Evolutionary conservation across 352 stramenopile species (phyloP).

Genomic region (Phytophthora rubi): DNA sequence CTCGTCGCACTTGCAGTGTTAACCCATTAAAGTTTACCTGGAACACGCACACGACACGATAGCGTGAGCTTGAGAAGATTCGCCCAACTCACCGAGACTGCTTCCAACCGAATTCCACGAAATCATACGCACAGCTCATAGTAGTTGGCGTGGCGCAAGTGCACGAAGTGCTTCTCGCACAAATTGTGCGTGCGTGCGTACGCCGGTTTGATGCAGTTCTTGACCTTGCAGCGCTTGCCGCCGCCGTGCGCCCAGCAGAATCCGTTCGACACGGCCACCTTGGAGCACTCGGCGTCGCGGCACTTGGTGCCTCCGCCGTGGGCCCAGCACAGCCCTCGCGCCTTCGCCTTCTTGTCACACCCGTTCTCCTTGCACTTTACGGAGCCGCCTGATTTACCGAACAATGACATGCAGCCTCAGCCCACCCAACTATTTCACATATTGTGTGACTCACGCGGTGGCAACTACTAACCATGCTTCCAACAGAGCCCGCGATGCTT

Average conservation of each 20-base stretch:
- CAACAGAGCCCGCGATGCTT: slow-evolving; percentile 59
- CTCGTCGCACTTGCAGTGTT: too few species aligned
- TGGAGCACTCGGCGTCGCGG: slow-evolving; percentile 42
- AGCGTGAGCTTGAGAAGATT: too few species aligned
- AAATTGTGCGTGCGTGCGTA: slow-evolving; percentile 53
- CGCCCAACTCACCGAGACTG: too few species aligned
- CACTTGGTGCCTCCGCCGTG: too few species aligned
- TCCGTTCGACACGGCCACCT: slow-evolving; percentile 50
- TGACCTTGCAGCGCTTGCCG: slow-evolving; percentile 44
- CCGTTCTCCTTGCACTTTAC: slow-evolving; percentile 60
- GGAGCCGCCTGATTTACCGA: slow-evolving; percentile 32
- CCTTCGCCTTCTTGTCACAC: slow-evolving; percentile 52
- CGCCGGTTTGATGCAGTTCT: slow-evolving; percentile 40
- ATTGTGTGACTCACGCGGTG: too few species aligned
- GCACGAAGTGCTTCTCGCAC: slow-evolving; percentile 41
- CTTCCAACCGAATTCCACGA: not conserved
- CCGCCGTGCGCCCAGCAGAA: slow-evolving; percentile 62
- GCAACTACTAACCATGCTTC: slow-evolving; percentile 37
- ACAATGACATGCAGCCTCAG: too few species aligned
- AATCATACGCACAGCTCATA: slow-evolving; percentile 13
- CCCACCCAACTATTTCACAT: too few species aligned
- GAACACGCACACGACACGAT: too few species aligned
- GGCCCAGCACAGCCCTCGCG: slow-evolving; percentile 1
- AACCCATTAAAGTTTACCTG: too few species aligned
- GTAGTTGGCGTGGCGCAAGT: slow-evolving; percentile 14